Evolutionary conservation across 2,329 filamentous ascomycete species (phyloP).

Genomic region (Trichoderma citrinoviride): DNA sequence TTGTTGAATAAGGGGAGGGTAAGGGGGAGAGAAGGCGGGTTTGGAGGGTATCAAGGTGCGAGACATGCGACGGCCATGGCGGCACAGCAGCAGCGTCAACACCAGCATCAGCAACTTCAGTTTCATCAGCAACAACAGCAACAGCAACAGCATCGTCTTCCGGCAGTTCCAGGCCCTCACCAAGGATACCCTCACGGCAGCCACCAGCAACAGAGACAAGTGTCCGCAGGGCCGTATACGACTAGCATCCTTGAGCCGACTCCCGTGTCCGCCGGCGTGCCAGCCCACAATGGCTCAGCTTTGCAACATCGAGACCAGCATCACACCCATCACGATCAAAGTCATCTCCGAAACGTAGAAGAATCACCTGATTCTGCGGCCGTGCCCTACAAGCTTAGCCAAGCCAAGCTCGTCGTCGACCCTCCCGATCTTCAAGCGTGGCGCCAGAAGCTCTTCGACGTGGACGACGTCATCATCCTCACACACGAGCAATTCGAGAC

Average conservation of each 20-base stretch:
- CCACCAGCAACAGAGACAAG: constrained; percentile 5
- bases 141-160: not conserved
- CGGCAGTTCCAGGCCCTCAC: not conserved
- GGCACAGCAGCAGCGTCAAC: not conserved
- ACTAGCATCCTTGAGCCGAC: constrained; percentile 42
- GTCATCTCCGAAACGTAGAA: not conserved
- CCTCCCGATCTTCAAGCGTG: constrained; percentile 57
- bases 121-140: not conserved
- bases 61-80: not conserved
- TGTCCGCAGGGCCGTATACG: constrained; percentile 42
- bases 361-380: not conserved
- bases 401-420: constrained; percentile 14
- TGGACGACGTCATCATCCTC: constrained; percentile 69
- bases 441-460: constrained; percentile 70
- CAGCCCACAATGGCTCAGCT: not conserved
- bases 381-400: constrained; percentile 7
- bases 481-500: constrained; percentile 77
- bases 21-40: not conserved
- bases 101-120: not conserved
- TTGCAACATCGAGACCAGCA: not conserved
- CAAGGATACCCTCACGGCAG: constrained; percentile 18
- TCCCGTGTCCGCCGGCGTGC: not conserved
- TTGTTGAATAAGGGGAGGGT: not conserved
- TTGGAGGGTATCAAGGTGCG: not conserved
- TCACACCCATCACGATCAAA: not conserved